These are phyloP conservation scores for Fraxinus sp. DNA, from an alignment of 305 asterid species.

Conservation along the genomic window DNA sequence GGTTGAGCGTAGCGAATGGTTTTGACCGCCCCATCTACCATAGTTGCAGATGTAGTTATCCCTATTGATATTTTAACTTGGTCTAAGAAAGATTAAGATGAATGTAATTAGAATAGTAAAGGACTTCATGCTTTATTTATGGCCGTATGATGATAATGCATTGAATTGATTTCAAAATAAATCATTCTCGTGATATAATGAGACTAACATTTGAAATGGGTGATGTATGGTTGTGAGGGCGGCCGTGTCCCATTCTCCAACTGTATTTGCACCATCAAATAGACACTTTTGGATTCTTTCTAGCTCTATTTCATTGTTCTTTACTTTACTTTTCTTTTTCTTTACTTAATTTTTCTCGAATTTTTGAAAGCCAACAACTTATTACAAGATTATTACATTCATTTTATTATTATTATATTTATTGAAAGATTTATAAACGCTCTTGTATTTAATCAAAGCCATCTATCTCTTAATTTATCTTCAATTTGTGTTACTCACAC, in stretches of 20 bases:
- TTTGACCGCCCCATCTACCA: too few relatives aligned
- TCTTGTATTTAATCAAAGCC: too few relatives aligned
- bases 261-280: not conserved
- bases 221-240: not conserved
- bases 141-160: not conserved
- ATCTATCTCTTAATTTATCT: not conserved
- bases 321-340: not conserved
- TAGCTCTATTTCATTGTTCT: not conserved
- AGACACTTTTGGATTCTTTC: not conserved
- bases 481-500: not conserved
- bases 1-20: too few relatives aligned
- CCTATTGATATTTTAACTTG: too few relatives aligned
- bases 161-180: not conserved
- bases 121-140: too few relatives aligned
- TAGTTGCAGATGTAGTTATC: too few relatives aligned
- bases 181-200: not conserved
- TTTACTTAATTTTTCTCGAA: not conserved
- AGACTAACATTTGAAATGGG: not conserved
- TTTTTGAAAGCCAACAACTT: not conserved
- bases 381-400: too few relatives aligned
- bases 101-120: too few relatives aligned
- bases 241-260: not conserved
- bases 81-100: too few relatives aligned
- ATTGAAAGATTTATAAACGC: too few relatives aligned
- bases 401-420: too few relatives aligned